Base-by-base conservation (phyloP, 768 basidiomycete species). In the Tulasnella sp. region DNA sequence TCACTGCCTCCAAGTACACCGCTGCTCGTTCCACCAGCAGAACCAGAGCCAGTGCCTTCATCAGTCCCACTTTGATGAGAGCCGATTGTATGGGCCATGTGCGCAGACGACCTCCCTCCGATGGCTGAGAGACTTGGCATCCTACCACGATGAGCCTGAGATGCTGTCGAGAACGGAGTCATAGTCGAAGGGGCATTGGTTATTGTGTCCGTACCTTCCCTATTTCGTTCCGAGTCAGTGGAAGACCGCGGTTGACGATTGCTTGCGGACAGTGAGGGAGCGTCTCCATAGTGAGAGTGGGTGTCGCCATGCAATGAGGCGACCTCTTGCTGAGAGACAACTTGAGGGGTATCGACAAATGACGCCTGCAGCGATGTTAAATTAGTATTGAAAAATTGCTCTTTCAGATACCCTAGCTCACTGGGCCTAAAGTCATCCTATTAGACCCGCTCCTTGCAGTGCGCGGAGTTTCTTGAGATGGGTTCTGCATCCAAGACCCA, bases 81-180 rank as follows among this genome's bases (percentile, higher is more conserved):
- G 19, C 17, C 42, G 13, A 53, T 19, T 21, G 52, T 38, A 7
- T 38, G 34, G 34, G 42, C 27, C 13, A 53, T 15, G 52, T n/a
- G n/a, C n/a, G n/a, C n/a, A n/a, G 52, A 15, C 52, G 52, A 42
- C 9, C 45, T 19, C 55, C 45, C 55, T 4, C 42, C 44, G 13
- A 56, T 47, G 17, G 55, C 55, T 23, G 38, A n/a, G 27, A 56
- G 55, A 29, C 55, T 56, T 43, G 55, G 55, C 15, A 21, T 48
- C n/a, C 45, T 19, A 19, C 8, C 45, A 5, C 45, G 45, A 7
- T 48, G 8, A 21, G 8, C 34, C 5, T 48, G 19, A 5, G 45
- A 7, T 27, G 45, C 19, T 7, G 45, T 48, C 7, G 45, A 48
- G 45, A 48, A 48, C n/a, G 45, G 45, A 19, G 45, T 21, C 26